phyloP scores from a whole-genome alignment of 2,329 filamentous ascomycete species.

The Aureobasidium zeae region DNA sequence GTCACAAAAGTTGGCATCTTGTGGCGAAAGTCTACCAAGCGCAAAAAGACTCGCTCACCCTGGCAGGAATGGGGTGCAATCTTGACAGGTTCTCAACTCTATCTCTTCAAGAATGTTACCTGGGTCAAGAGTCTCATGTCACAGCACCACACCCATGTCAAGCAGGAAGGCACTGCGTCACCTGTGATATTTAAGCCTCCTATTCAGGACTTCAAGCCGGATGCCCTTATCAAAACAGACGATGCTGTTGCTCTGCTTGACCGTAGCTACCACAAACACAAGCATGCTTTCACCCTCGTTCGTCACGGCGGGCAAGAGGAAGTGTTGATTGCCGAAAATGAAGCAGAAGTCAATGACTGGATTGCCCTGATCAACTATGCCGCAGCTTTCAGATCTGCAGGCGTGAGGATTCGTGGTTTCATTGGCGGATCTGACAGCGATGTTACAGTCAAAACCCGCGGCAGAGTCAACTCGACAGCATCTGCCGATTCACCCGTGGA shows the following conservation, averaged over 20 bases:
- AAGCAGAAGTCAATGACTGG: constrained; percentile 94
- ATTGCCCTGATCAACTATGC: constrained; percentile 92
- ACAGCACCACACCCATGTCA: constrained; percentile 76
- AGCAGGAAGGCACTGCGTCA: constrained; percentile 62
- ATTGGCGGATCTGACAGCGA: constrained; percentile 72
- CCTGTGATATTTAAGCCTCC: constrained; percentile 87
- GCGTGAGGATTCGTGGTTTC: constrained; percentile 81
- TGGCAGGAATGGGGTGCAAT: constrained; percentile 99
- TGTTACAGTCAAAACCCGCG: constrained; percentile 55
- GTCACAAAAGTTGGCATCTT: constrained; percentile 90
- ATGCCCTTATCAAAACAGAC: constrained; percentile 86
- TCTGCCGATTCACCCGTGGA: constrained; percentile 16
- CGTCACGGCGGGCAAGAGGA: constrained; percentile 82
- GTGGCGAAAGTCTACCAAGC: constrained; percentile 91
- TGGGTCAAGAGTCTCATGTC: constrained; percentile 90
- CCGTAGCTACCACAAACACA: constrained; percentile 83
- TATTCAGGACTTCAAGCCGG: constrained; percentile 83
- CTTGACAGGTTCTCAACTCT: constrained; percentile 90
- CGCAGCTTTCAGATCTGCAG: constrained; percentile 83
- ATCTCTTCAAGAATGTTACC: constrained; percentile 85
- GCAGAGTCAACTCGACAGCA: constrained; percentile 54
- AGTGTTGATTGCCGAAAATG: constrained; percentile 79
- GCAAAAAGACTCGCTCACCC: constrained; percentile 86
- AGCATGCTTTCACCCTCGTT: constrained; percentile 87
- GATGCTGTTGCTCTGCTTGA: constrained; percentile 85